Evolutionary conservation across 768 basidiomycete species (phyloP), one percentile per base, ranked within the genome.

Genomic region (Termitomyces sp.): DNA sequence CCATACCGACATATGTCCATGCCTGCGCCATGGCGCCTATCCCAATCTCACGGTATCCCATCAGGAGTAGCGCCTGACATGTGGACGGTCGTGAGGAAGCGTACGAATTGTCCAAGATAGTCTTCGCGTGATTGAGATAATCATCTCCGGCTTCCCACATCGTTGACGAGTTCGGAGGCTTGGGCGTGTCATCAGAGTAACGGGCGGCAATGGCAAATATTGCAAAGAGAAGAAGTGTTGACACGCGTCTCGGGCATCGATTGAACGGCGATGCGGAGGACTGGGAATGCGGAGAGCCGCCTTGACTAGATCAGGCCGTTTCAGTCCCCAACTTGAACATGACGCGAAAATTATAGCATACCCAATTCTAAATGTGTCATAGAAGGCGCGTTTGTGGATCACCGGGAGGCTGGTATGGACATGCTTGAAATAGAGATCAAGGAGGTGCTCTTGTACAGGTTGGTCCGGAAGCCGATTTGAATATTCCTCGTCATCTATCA

Each of bases 11-110:
- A 64, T 87, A 91, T 10, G 84, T 79, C 93, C 92, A 95, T 32
- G 89, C 86, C 68, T 87, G 83, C 8, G 87, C 86, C 91, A 93
- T 95, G 17, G 89, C 83, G 44, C 90, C 93, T 56, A 93, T 88
- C 2, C 93, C 93, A 41, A 92, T 80, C 69, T 95, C 91, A 8
- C 92, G 78, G 65, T 88, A 93, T 7, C 87, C 87, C 71, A 93
- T 78, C 10, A 95, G 77, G 10, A 95, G 75, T 19, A 94, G 70
- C 5, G 91, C 84, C 65, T 93, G 90, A 45, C 85, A 85, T 0
- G 88, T 93, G 11, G 83, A 81, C 5, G 88, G 78, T 17, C 83
- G 79, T 4, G 87, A 86, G n/a, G 80, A 79, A 1, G 87, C 82
- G 61, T 90, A 90, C 1, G 81, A 77, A 40, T 71, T 71, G 67